Percentiles rank a stretch among this genome's conserved stretches.
These are phyloP conservation scores for Lipomyces lipofer DNA, from an alignment of 805 yeast species.

Conservation along the genomic window DNA sequence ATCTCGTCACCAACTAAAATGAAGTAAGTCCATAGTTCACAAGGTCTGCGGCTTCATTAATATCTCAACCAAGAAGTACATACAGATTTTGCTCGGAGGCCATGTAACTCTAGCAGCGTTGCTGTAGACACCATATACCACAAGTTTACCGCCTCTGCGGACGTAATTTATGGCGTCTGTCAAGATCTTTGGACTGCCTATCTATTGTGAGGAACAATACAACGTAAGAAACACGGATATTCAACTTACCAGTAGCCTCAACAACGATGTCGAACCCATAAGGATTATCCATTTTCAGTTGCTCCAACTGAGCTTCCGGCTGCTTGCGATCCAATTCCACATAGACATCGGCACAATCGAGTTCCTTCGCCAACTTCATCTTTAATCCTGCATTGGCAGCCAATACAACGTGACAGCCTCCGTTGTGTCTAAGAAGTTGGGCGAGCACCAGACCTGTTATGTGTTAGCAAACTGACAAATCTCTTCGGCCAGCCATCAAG, in stretches of 20 bases:
- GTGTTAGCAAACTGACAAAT: too few species aligned
- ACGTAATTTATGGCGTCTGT: conserved; percentile 28
- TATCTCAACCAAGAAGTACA: too few species aligned
- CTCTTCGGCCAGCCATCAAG: too few species aligned
- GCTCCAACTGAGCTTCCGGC: conserved; percentile 22
- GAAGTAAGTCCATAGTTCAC: neutral
- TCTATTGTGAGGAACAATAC: too few species aligned
- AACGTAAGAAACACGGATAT: too few species aligned
- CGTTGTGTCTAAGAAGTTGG: conserved; percentile 27
- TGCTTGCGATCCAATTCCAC: conserved; percentile 22
- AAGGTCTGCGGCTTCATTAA: too few species aligned
- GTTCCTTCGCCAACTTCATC: conserved; percentile 27
- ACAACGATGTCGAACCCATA: conserved; percentile 30
- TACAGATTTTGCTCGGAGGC: conserved; percentile 29
- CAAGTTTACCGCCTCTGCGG: conserved; percentile 29
- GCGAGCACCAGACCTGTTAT: conserved; percentile 30
- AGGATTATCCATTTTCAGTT: conserved; percentile 24
- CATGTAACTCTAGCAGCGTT: conserved; percentile 26
- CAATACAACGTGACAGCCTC: conserved; percentile 29
- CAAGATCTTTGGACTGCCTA: conserved; percentile 25
- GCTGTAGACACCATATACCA: conserved; percentile 29
- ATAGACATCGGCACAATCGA: conserved; percentile 27
- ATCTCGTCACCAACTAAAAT: conserved; percentile 28
- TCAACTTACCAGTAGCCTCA: conserved; percentile 30
- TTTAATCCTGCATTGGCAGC: conserved; percentile 26